Evolutionary conservation across 106 monocot genomes (phyloP).

Genomic region (Dactylorhiza incarnata): DNA sequence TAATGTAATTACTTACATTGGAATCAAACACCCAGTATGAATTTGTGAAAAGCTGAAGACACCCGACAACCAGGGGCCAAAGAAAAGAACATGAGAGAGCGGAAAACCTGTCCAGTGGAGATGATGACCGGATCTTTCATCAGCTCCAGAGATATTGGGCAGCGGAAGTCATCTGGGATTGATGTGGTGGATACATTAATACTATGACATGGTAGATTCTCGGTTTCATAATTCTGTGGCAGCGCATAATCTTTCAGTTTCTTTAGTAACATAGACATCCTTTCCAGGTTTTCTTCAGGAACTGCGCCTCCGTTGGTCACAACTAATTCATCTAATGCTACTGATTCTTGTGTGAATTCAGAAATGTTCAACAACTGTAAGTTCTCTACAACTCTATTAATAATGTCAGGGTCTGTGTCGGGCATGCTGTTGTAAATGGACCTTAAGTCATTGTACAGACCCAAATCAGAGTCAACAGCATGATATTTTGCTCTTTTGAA

Average conservation of each 20-base stretch:
- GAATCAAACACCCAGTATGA: not conserved
- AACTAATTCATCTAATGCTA: slow-evolving; percentile 65
- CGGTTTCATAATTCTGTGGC: slow-evolving; percentile 48
- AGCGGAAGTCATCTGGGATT: slow-evolving; percentile 76
- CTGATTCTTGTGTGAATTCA: slow-evolving; percentile 72
- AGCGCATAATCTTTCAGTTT: slow-evolving; percentile 74
- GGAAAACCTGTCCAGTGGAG: slow-evolving; percentile 70
- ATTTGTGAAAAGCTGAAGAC: not conserved
- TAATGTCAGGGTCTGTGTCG: slow-evolving; percentile 22
- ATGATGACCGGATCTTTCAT: slow-evolving; percentile 92
- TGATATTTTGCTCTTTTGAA: slow-evolving; percentile 81
- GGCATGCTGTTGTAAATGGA: slow-evolving; percentile 28
- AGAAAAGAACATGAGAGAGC: not conserved
- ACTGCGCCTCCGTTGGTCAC: slow-evolving; percentile 34
- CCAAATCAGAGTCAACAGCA: slow-evolving; percentile 40
- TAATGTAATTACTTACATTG: not conserved
- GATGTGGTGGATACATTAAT: slow-evolving; percentile 15
- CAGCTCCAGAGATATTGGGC: slow-evolving; percentile 74
- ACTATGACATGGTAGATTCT: slow-evolving; percentile 15
- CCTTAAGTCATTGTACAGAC: slow-evolving; percentile 52
- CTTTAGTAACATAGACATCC: slow-evolving; percentile 63
- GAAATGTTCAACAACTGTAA: slow-evolving; percentile 63
- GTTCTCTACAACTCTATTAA: slow-evolving; percentile 55
- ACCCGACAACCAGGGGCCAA: too few relatives aligned
- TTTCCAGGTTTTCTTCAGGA: slow-evolving; percentile 55